These are phyloP conservation scores for Solanum lycopersicoides DNA, from an alignment of 257 asterid species.

Conservation along the genomic window DNA sequence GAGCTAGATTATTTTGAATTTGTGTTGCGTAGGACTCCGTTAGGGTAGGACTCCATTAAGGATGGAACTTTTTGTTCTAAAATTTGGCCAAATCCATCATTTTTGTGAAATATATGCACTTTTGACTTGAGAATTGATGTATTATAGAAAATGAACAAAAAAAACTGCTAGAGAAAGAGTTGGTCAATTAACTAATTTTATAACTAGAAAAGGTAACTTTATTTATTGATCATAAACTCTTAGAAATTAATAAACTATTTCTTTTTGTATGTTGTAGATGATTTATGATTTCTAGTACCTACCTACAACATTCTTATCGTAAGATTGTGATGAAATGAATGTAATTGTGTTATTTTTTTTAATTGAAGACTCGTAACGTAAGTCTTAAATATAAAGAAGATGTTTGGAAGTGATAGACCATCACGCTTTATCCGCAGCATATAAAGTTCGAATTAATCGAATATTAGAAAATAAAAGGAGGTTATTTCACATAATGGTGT, in stretches of 20 bases:
- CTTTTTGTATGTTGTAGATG: not conserved
- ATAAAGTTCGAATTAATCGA: not conserved
- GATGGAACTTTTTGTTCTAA: too few relatives aligned
- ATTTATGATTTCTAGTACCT: not conserved
- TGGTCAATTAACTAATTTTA: not conserved
- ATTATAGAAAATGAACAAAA: not conserved
- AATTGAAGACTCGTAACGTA: too few relatives aligned
- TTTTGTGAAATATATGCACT: not conserved
- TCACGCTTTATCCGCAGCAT: rapidly evolving
- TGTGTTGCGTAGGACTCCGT: not conserved
- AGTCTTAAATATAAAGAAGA: too few relatives aligned
- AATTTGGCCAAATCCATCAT: not conserved
- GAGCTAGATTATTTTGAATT: too few relatives aligned
- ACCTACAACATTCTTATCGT: too few relatives aligned
- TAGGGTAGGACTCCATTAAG: too few relatives aligned
- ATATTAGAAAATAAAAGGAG: not conserved
- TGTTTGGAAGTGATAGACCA: not conserved
- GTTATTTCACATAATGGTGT: not conserved
- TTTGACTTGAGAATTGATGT: not conserved
- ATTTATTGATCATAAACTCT: not conserved
- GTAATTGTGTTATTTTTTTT: too few relatives aligned
- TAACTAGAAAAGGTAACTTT: not conserved
- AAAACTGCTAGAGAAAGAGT: not conserved
- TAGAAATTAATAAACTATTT: not conserved
- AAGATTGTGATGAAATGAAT: too few relatives aligned